A percentile compares a stretch with the other conserved stretches of the same genome.
phyloP scores from a whole-genome alignment of 2,329 filamentous ascomycete species.

The Alternaria atra region DNA sequence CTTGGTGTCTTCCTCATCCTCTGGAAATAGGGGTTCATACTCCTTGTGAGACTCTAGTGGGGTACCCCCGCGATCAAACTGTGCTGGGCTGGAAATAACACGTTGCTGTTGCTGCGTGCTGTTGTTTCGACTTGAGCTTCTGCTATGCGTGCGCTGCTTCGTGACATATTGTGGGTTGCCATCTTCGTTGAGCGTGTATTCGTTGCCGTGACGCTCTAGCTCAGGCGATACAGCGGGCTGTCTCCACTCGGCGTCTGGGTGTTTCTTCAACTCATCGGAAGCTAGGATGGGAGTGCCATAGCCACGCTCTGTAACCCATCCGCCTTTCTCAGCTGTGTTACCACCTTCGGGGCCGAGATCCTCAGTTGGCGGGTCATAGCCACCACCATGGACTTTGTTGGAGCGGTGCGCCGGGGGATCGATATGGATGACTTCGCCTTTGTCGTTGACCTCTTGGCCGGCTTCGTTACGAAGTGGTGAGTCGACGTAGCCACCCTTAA shows the following conservation, averaged over 20 bases:
- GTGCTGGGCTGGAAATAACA: slow-evolving; percentile 42
- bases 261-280: slow-evolving; percentile 83
- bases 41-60: slow-evolving; percentile 89
- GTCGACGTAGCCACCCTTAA: slow-evolving; percentile 59
- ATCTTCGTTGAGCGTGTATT: slow-evolving; percentile 60
- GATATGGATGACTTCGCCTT: slow-evolving; percentile 77
- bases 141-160: slow-evolving; percentile 63
- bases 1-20: slow-evolving; percentile 69
- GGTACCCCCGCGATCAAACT: slow-evolving; percentile 66
- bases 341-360: slow-evolving; percentile 59
- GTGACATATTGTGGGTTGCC: slow-evolving; percentile 54
- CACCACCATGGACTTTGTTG: slow-evolving; percentile 58
- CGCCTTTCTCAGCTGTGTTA: slow-evolving; percentile 57
- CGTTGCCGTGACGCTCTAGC: slow-evolving; percentile 63
- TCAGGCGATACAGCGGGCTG: slow-evolving; percentile 84
- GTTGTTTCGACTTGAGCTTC: slow-evolving; percentile 61
- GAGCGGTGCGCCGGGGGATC: slow-evolving; percentile 67
- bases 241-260: slow-evolving; percentile 71
- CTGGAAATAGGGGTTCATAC: slow-evolving; percentile 93
- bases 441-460: slow-evolving; percentile 56
- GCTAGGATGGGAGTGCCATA: slow-evolving; percentile 85
- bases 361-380: slow-evolving; percentile 62
- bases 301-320: slow-evolving; percentile 66
- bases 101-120: slow-evolving; percentile 65
- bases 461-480: slow-evolving; percentile 63